Base-by-base conservation (phyloP, 441 rosid genomes). In the Rhodomyrtus psidioides region DNA sequence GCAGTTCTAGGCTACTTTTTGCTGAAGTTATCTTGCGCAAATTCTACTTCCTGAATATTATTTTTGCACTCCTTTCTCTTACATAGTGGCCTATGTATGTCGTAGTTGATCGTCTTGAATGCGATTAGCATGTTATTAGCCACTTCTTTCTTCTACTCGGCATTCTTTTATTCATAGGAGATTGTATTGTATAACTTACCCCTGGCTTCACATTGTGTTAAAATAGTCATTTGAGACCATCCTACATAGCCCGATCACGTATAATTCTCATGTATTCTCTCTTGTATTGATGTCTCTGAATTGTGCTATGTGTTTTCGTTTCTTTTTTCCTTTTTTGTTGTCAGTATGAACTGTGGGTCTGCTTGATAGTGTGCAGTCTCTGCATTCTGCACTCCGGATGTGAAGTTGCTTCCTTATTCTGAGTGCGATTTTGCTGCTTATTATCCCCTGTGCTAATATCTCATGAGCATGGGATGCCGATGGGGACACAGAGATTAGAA, bases 1-100 rank as follows among this genome's bases (percentile, higher is more conserved):
- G 96, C 96, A 94, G 74, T 95, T 88, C 42, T 90, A 90, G 79
- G 92, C 90, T 81, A 49, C 87, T 86, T 92, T 92, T 92, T 83
- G 85, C 94, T 24, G 90, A 93, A 90, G 87, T 54, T 83, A 30
- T 54, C 59, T 79, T 1, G 81, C 34, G 86, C 88, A 85, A 85
- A 53, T 84, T 81, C 85, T 84, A 42, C 83, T 51, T 70, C 82
- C 75, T 28, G 84, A 91, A 39, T 65, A 34, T 42, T 70, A 34
- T 42, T 19, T 21, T 21, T 14, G 23, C 49, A 49, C 49, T 39
- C 49, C 49, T 70, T 62, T 62, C 26, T 21, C 16, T 70, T 39
- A 5, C 49, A 42, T 39, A 70, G 79, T 70, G 79, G n/a, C 49
- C 79, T 39, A 70, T 39, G 79, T 70, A 70, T 65, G 39, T 39